Evolutionary conservation across 1,284 basidiomycete species (phyloP), one percentile per base, ranked within the genome.

Genomic region (Cutaneotrichosporon sp.): DNA sequence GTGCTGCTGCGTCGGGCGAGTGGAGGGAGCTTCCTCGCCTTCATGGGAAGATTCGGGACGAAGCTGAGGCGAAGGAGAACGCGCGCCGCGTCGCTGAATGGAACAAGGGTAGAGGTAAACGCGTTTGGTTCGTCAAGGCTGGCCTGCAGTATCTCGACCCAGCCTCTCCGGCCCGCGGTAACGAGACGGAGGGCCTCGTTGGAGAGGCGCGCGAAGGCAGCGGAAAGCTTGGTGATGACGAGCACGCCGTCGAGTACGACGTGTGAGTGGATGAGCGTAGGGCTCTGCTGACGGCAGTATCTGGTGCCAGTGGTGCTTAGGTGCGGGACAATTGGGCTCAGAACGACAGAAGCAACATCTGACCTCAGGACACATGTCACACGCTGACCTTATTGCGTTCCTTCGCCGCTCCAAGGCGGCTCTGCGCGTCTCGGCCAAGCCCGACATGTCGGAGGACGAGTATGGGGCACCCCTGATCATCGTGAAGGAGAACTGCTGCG

Each of bases 291-390:
- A 57, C 33, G 2, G 3, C 49, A 75, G 74, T 2, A 81, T 93
- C 53, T 91, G 89, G 92, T 90, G 89, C 65, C 92, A 96, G 71
- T 96, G 92, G 92, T 93, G 90, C 76, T 79, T 94, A 12, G 87
- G 88, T n/a, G 56, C 63, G 61, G 60, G 20, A 35, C 51, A 19
- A 35, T n/a, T 34, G 25, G 3, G 5, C 11, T 19, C 25, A 4
- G 31, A 3, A 16, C 11, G 22, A 6, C 20, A 17, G 46, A 22
- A n/a, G 16, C 5, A 19, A 38, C 32, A 47, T 22, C 54, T 33
- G 6, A 2, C 14, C 16, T n/a, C 52, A 72, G 74, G 74, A 38
- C 88, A 92, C 76, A 78, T 94, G 56, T 81, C 79, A 48, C 86
- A 93, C 66, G 65, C 72, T 5, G 88, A 92, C 66, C 80, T 96